Evolutionary conservation across 768 basidiomycete genomes (phyloP).

Genomic region (Russula sp.): DNA sequence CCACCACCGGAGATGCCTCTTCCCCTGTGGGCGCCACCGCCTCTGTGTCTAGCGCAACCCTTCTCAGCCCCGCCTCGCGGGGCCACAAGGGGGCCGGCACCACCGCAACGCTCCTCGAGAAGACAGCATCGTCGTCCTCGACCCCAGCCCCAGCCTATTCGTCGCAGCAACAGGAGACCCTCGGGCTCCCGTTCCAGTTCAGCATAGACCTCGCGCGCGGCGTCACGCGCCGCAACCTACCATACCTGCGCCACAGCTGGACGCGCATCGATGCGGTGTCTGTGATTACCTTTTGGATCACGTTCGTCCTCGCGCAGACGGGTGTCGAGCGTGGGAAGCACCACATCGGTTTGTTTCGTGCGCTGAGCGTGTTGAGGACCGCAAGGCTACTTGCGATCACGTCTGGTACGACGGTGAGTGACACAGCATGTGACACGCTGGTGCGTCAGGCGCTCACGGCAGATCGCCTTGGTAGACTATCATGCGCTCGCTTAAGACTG

Average conservation of each 20-base stretch:
- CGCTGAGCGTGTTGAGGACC: constrained; percentile 78
- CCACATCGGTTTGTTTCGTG: constrained; percentile 86
- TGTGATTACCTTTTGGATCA: constrained; percentile 81
- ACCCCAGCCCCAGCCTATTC: background rate
- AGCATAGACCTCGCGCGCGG: constrained; percentile 50
- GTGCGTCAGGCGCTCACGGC: background rate
- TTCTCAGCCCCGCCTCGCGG: background rate
- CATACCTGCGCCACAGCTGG: constrained; percentile 92
- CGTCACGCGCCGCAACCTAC: constrained; percentile 62
- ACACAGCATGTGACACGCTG: background rate
- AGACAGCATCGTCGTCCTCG: constrained; percentile 1
- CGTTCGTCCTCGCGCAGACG: constrained; percentile 61
- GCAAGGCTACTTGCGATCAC: constrained; percentile 82
- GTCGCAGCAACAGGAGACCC: constrained; percentile 19
- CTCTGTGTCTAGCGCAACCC: constrained; percentile 18
- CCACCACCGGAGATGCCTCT: constrained; percentile 5
- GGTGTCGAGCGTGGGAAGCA: constrained; percentile 60
- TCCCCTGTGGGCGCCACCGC: constrained; percentile 9
- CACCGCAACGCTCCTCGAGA: constrained; percentile 6
- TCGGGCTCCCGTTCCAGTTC: constrained; percentile 51
- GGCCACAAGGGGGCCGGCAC: constrained; percentile 8
- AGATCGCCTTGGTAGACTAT: constrained; percentile 49
- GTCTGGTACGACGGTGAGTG: constrained; percentile 80
- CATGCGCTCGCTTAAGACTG: constrained; percentile 86
- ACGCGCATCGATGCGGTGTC: constrained; percentile 85